Percentiles rank a stretch among this genome's conserved stretches.
Conservation (phyloP, 164 flowering plant species). For the Kalanchoe fedtschenkoi region DNA sequence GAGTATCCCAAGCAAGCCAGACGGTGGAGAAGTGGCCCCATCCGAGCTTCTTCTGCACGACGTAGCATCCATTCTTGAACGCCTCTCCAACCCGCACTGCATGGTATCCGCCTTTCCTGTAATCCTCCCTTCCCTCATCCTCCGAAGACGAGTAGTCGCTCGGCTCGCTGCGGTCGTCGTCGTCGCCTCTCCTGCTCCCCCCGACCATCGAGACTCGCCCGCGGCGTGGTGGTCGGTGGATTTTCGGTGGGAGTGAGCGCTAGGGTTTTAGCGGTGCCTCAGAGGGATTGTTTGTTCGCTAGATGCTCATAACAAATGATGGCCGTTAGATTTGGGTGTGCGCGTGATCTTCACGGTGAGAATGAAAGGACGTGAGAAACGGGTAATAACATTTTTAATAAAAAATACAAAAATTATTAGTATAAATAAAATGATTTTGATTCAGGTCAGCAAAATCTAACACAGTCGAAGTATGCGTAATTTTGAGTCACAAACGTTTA, state of each 20-base stretch:
- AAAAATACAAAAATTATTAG: no score
- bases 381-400: no score
- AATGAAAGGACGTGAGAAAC: no score
- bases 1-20: slow-evolving; percentile 73
- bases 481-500: no score
- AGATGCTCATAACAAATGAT: neutral
- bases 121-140: slow-evolving; percentile 64
- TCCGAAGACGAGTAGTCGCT: slow-evolving; percentile 47
- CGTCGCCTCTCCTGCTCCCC: slow-evolving; percentile 9
- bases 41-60: slow-evolving; percentile 63
- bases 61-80: slow-evolving; percentile 45
- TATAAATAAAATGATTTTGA: no score
- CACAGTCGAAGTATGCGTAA: no score
- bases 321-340: neutral
- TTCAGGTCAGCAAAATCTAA: no score
- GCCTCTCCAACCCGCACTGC: slow-evolving; percentile 49
- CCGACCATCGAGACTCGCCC: neutral
- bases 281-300: neutral
- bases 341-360: no score
- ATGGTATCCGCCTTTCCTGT: slow-evolving; percentile 61
- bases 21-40: slow-evolving; percentile 82
- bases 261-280: neutral
- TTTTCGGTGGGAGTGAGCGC: neutral
- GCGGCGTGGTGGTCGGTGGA: neutral
- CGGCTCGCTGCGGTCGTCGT: slow-evolving; percentile 21